phyloP scores from a whole-genome alignment of 2,329 filamentous ascomycete genomes.

The Aspergillus brasiliensis region DNA sequence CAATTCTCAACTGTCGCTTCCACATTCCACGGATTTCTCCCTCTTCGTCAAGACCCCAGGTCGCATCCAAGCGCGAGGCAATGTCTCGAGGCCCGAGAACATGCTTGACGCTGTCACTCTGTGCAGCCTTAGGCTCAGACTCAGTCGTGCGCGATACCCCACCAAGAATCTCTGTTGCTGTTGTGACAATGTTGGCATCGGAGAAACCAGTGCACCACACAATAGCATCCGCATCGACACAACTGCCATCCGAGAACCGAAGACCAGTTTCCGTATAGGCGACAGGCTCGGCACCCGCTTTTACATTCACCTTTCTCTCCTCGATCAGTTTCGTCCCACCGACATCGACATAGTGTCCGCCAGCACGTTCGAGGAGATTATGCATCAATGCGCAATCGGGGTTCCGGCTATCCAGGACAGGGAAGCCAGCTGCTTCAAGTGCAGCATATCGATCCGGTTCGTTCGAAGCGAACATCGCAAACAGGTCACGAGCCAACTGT shows the following conservation, averaged over 20 bases:
- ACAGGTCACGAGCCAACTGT: conserved; percentile 19
- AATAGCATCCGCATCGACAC: conserved; percentile 40
- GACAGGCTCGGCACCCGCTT: conserved; percentile 32
- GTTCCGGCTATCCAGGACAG: conserved; percentile 35
- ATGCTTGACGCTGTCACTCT: neutral
- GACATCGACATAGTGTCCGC: conserved; percentile 47
- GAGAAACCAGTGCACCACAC: conserved; percentile 48
- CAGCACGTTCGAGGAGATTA: conserved; percentile 40
- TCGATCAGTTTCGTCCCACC: conserved; percentile 38
- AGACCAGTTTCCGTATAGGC: conserved; percentile 37
- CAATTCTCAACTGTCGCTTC: conserved; percentile 32
- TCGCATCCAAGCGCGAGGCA: conserved; percentile 43
- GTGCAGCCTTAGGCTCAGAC: neutral
- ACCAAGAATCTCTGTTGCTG: conserved; percentile 33
- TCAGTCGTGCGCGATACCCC: neutral
- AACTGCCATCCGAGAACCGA: conserved; percentile 38
- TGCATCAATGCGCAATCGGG: conserved; percentile 28
- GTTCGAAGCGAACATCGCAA: conserved; percentile 25
- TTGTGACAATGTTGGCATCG: conserved; percentile 34
- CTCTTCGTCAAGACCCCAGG: conserved; percentile 47
- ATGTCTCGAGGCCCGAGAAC: conserved; percentile 35
- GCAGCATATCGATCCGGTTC: conserved; percentile 40
- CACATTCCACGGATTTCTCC: conserved; percentile 49
- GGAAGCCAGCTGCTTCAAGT: conserved; percentile 40
- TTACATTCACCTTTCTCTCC: conserved; percentile 35